These are phyloP conservation scores for Gremmenia infestans DNA, from an alignment of 2,329 filamentous ascomycete species.

Conservation along the genomic window DNA sequence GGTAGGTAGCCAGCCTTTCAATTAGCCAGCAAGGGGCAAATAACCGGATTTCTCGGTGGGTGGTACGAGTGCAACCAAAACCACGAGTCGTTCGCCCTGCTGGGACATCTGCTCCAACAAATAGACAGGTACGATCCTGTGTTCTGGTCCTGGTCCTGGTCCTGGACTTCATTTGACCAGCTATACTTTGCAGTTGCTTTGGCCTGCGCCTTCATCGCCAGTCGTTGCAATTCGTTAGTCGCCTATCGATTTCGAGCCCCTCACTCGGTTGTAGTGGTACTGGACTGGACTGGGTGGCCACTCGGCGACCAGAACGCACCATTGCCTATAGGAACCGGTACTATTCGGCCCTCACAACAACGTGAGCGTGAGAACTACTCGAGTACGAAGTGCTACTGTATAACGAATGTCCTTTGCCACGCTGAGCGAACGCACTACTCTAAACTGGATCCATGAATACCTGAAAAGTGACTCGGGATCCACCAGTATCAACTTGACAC, in stretches of 20 bases:
- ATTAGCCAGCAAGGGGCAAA: background rate
- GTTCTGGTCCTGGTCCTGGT: background rate
- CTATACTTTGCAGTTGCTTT: background rate
- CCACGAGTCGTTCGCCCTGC: background rate
- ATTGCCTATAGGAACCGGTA: background rate
- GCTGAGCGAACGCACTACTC: slow-evolving; percentile 7
- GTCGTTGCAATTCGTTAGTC: slow-evolving; percentile 6
- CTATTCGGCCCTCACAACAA: slow-evolving; percentile 2
- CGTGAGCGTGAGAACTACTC: background rate
- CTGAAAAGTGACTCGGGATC: background rate
- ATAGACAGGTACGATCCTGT: background rate
- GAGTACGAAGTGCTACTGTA: background rate
- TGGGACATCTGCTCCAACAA: background rate
- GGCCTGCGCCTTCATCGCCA: background rate
- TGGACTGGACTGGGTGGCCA: slow-evolving; percentile 1
- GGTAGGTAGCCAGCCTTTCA: background rate
- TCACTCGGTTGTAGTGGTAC: background rate
- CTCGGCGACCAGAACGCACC: slow-evolving; percentile 3
- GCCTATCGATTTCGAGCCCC: background rate
- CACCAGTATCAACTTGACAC: background rate
- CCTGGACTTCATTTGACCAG: background rate
- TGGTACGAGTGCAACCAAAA: background rate
- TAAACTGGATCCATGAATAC: background rate
- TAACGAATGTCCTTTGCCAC: slow-evolving; percentile 3
- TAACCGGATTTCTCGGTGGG: background rate